Evolutionary conservation across 2,329 filamentous ascomycete species (phyloP).

Genomic region (Fonsecaea erecta): DNA sequence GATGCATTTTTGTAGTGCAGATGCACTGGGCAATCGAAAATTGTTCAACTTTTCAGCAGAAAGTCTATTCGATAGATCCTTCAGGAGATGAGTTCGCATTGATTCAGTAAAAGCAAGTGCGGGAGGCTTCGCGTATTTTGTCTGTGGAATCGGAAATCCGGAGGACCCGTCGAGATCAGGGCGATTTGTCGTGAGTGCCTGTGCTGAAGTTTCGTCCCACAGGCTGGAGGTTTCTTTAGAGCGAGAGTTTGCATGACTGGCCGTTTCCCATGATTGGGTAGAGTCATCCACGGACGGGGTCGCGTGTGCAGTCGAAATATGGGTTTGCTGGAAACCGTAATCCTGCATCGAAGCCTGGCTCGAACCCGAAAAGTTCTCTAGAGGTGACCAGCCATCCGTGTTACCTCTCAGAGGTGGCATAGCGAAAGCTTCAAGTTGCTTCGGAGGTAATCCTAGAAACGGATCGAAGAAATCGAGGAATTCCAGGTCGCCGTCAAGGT

Average conservation of each 20-base stretch:
- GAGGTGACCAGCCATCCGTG: slow-evolving; percentile 27
- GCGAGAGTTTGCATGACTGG: background rate
- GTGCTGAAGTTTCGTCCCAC: slow-evolving; percentile 4
- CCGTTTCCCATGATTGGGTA: slow-evolving; percentile 5
- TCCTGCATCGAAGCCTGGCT: slow-evolving; percentile 30
- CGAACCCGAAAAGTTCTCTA: slow-evolving; percentile 30
- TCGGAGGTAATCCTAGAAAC: slow-evolving; percentile 26
- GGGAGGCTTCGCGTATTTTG: slow-evolving; percentile 12
- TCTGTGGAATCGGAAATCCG: slow-evolving; percentile 8
- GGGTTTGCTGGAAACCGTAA: slow-evolving; percentile 25
- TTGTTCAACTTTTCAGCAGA: slow-evolving; percentile 13
- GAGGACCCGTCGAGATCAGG: slow-evolving; percentile 1
- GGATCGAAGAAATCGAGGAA: slow-evolving; percentile 34
- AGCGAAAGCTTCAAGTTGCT: slow-evolving; percentile 26
- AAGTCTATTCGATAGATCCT: slow-evolving; percentile 27
- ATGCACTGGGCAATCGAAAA: slow-evolving; percentile 23
- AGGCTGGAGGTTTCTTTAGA: background rate
- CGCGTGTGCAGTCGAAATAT: slow-evolving; percentile 2
- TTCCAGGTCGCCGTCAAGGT: slow-evolving; percentile 29
- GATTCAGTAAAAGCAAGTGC: slow-evolving; percentile 29
- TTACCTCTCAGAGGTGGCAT: slow-evolving; percentile 21
- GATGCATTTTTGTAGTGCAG: slow-evolving; percentile 40
- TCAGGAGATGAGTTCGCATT: slow-evolving; percentile 26
- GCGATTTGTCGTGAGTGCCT: background rate
- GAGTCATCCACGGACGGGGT: slow-evolving; percentile 7